Evolutionary conservation across 1,139 yeast species (phyloP), one percentile per base, ranked within the genome.

Genomic region (Taphrina pruni): DNA sequence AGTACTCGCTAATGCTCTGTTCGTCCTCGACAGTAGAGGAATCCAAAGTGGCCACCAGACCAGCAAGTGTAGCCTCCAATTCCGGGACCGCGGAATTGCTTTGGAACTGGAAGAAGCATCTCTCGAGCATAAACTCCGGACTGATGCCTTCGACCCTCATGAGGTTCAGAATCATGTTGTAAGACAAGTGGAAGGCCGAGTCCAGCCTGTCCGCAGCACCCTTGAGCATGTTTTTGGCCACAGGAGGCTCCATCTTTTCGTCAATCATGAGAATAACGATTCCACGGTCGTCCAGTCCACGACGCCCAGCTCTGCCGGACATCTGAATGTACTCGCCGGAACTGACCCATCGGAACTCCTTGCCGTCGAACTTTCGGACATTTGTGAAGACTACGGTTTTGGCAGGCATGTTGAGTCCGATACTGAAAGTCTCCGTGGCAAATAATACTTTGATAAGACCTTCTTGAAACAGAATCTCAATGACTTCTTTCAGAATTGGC

Each of bases 221-320:
- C 77, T 93, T 93, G 21, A 95, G 98, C 99, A 95, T 95, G 2
- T 98, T 97, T 78, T 95, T 95, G 21, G 99, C 99, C 51, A 94
- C 97, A 75, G 92, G 96, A 5, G 99, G 99, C 78, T 95, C 99
- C 99, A 95, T 95, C 77, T 93, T 94, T 78, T 94, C 98, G 78
- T 94, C 98, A 78, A 94, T 92, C 99, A 95, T 95, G 90, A 95
- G 89, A 75, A 95, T 94, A 69, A 95, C 99, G 78, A 94, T 93
- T 81, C 99, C 99, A 77, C 98, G 88, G 77, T 94, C 97, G 84
- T 95, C 99, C 73, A 95, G 85, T 76, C 99, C 99, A 84, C 99
- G 90, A 84, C 99, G 93, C 76, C 99, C 99, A 20, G 99, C 99
- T 81, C 99, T 88, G 73, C 99, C 99, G 55, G 97, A 90, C 99